phyloP scores from a whole-genome alignment of 495 filamentous ascomycete species.

The Talaromyces wortmannii region DNA sequence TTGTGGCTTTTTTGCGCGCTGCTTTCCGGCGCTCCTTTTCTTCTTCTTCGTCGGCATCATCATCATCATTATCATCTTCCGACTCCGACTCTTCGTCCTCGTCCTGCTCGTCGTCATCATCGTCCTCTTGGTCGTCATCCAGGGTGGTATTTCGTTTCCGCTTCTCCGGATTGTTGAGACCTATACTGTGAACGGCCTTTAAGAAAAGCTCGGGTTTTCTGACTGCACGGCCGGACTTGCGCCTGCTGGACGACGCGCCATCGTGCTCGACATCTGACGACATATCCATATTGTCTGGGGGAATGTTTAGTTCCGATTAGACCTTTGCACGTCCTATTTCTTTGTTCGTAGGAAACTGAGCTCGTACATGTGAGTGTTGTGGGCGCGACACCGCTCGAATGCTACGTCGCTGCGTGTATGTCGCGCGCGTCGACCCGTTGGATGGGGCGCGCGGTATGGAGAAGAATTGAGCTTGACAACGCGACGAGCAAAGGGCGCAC shows the following conservation, averaged over 20 bases:
- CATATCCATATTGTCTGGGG: neutral
- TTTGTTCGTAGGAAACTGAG: neutral
- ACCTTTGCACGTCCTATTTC: neutral
- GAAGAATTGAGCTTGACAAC: too few relatives aligned
- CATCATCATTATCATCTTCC: constrained; percentile 37
- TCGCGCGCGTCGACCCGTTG: too few relatives aligned
- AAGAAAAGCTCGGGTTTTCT: constrained; percentile 65
- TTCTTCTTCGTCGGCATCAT: constrained; percentile 54
- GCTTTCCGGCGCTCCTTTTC: constrained; percentile 52
- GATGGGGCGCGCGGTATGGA: too few relatives aligned
- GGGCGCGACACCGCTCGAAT: too few relatives aligned
- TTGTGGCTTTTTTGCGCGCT: constrained; percentile 32
- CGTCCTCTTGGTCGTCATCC: constrained; percentile 21
- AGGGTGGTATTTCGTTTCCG: constrained; percentile 43
- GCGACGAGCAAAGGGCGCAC: too few relatives aligned
- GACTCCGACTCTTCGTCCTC: constrained; percentile 52
- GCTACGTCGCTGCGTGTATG: too few relatives aligned
- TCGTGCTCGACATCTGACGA: constrained; percentile 2
- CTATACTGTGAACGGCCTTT: constrained; percentile 25
- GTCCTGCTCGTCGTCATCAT: constrained; percentile 36
- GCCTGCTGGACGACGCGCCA: constrained; percentile 39
- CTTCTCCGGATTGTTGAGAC: constrained; percentile 33
- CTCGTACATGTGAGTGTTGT: too few relatives aligned
- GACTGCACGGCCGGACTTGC: constrained; percentile 77
- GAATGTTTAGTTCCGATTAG: too few relatives aligned